These are phyloP conservation scores for Aspergillus phoenicis DNA, from an alignment of 2,329 filamentous ascomycete species.

Conservation along the genomic window DNA sequence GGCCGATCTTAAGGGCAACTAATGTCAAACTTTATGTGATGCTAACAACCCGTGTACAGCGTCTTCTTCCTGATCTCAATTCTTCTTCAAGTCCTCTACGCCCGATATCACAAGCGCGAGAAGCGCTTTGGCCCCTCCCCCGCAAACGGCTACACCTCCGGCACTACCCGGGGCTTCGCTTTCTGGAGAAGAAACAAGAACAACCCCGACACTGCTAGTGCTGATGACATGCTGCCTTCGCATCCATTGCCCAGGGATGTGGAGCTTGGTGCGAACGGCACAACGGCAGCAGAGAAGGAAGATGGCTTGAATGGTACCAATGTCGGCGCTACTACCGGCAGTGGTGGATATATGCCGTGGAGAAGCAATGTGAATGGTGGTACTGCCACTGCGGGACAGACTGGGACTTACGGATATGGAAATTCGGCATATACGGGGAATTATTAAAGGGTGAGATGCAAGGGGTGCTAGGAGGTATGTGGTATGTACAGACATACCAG, in stretches of 20 bases:
- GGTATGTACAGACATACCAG: too few relatives aligned
- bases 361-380: conserved; percentile 24
- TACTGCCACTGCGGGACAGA: conserved; percentile 8
- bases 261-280: conserved; percentile 29
- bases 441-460: conserved; percentile 21
- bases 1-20: neutral
- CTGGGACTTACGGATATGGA: conserved; percentile 31
- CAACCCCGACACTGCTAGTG: conserved; percentile 37
- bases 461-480: neutral
- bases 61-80: conserved; percentile 76
- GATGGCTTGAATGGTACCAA: neutral
- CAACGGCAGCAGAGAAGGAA: conserved; percentile 12
- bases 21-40: neutral
- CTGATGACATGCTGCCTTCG: conserved; percentile 40
- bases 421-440: conserved; percentile 38
- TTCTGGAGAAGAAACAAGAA: conserved; percentile 46
- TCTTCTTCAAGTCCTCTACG: conserved; percentile 67
- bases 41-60: conserved; percentile 42
- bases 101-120: conserved; percentile 72
- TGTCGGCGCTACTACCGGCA: neutral
- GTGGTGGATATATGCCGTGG: conserved; percentile 24
- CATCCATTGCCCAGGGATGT: conserved; percentile 45
- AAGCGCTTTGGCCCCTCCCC: conserved; percentile 70
- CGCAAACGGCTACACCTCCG: conserved; percentile 68
- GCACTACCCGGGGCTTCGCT: conserved; percentile 47